Conservation (phyloP, 805 yeast species). For the Candida insectalens region DNA sequence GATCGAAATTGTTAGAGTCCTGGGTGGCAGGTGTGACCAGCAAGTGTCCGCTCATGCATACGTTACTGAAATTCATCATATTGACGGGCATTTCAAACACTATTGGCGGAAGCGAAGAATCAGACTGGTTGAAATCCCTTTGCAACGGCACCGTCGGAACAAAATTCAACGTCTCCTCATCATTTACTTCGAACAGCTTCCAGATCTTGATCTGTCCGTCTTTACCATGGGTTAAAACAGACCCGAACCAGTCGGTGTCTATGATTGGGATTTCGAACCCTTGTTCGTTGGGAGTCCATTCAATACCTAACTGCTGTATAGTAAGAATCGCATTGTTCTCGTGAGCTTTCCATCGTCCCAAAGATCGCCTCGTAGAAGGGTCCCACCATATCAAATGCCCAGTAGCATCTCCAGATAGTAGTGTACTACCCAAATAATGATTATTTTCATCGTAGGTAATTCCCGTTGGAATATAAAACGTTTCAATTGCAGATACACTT, state of each 20-base stretch:
- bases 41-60: conserved; percentile 27
- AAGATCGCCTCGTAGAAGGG: conserved; percentile 43
- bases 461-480: conserved; percentile 6
- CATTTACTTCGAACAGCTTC: conserved; percentile 29
- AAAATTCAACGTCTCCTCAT: no score
- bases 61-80: conserved; percentile 61
- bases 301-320: conserved; percentile 33
- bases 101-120: conserved; percentile 7
- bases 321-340: conserved; percentile 34
- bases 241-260: conserved; percentile 26
- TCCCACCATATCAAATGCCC: conserved; percentile 67
- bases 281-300: conserved; percentile 13
- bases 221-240: conserved; percentile 53
- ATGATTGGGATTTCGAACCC: conserved; percentile 9
- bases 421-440: conserved; percentile 24
- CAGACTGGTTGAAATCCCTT: no score
- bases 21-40: conserved; percentile 54
- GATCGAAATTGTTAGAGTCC: conserved; percentile 55
- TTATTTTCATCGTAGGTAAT: conserved; percentile 1
- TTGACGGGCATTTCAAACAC: conserved; percentile 56
- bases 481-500: conserved; percentile 1
- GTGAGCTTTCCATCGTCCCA: conserved; percentile 54
- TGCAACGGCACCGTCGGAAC: neutral
- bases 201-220: conserved; percentile 48
- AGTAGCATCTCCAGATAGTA: conserved; percentile 48